A percentile compares a stretch with the other conserved stretches of the same genome.
phyloP scores from a whole-genome alignment of 1,284 basidiomycete species.

The Malassezia sympodialis region DNA sequence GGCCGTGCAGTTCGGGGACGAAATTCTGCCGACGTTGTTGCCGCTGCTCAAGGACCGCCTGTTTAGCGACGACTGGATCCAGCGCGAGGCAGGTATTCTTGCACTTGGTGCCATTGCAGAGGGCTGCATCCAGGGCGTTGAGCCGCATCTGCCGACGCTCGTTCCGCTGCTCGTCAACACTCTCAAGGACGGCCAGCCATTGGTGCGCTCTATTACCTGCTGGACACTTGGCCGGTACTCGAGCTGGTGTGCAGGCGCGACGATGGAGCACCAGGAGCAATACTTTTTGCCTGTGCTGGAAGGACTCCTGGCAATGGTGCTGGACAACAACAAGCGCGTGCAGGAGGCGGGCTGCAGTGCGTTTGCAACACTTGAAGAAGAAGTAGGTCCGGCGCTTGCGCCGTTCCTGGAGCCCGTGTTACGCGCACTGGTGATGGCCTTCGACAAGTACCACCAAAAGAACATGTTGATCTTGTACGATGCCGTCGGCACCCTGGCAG shows the following conservation, averaged over 20 bases:
- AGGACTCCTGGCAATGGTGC: constrained; percentile 92
- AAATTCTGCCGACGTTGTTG: constrained; percentile 76
- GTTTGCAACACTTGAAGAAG: constrained; percentile 96
- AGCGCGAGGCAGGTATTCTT: constrained; percentile 87
- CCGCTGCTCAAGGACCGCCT: constrained; percentile 85
- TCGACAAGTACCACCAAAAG: constrained; percentile 98
- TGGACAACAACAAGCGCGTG: constrained; percentile 97
- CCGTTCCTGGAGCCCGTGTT: constrained; percentile 92
- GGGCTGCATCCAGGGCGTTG: constrained; percentile 91
- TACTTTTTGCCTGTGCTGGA: constrained; percentile 97
- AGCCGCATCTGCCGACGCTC: constrained; percentile 82
- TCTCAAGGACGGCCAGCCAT: constrained; percentile 84
- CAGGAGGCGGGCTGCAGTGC: constrained; percentile 98
- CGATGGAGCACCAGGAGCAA: constrained; percentile 73
- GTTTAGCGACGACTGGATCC: constrained; percentile 85
- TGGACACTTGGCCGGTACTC: constrained; percentile 99
- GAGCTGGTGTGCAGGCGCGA: constrained; percentile 71
- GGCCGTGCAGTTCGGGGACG: constrained; percentile 77
- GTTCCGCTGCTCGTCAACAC: constrained; percentile 85
- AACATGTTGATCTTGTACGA: constrained; percentile 98
- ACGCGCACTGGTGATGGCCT: constrained; percentile 86
- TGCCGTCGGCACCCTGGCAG: constrained; percentile 91
- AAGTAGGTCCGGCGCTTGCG: constrained; percentile 76
- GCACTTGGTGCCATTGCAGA: constrained; percentile 97
- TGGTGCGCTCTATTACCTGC: constrained; percentile 95